Evolutionary conservation across 345 rosid genomes (phyloP), one percentile per base, ranked within the genome.

Genomic region (Mallotus nudiflorus): DNA sequence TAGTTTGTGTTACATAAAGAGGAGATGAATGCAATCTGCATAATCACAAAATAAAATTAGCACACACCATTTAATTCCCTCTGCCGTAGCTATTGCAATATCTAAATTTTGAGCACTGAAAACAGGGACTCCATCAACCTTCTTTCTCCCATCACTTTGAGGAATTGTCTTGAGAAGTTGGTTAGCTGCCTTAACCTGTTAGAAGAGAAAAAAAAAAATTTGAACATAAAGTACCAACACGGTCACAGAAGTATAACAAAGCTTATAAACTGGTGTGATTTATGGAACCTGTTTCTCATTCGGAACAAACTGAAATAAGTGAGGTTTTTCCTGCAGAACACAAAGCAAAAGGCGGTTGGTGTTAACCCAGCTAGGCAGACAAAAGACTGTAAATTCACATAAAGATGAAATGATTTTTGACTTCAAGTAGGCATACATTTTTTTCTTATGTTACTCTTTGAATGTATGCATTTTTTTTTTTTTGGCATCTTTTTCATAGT

Each of bases 41-140:
- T n/a, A n/a, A n/a, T n/a, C n/a, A n/a, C n/a, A n/a, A n/a, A 40
- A 11, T 19, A 12, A 42, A 19, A 29, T 40, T 52, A 44, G 9
- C 51, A 73, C 81, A 62, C 64, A 92, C 99, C 99, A 92, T 74
- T 92, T 95, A 66, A 95, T 84, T 45, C 99, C 99, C 61, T 95
- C 88, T 3, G 85, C 65, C 45, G 97, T 95, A 72, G 99, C 99
- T 77, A 95, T 90, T 71, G 97, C 99, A 60, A 90, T 95, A 80
- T 95, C 96, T 76, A 95, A 82, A 79, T 95, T 95, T 78, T 90
- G 89, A 80, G 97, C 96, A 73, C 85, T 83, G 62, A 95, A 95
- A 70, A 95, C 93, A 65, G 99, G 99, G 66, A 95, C 97, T 14
- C 99, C 97, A 20, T 90, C 86, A 57, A 95, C 84, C 76, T 73